Base-by-base conservation (phyloP, 2,329 filamentous ascomycete species). In the Dothideomycetes sp. region DNA sequence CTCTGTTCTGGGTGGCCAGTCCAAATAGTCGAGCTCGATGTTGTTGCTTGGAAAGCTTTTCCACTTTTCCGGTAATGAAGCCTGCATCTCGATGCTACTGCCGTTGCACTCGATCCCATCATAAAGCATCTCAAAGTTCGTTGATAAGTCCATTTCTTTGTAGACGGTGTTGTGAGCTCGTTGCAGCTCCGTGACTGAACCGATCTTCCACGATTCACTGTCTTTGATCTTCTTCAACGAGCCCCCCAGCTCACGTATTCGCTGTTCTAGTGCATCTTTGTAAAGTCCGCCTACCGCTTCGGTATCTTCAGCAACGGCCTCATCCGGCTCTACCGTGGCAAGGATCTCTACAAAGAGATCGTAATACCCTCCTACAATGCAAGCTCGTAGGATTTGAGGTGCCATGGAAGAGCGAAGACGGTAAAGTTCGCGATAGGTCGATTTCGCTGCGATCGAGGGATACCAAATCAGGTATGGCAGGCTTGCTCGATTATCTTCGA, bases 381-480 rank as follows among this genome's bases (percentile, higher is more conserved):
- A 48, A 5, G 49, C 40, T 11, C 41, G 41, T 3, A 46, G 4
- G 18, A 49, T 40, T 14, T 46, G 40, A 3, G 41, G 43, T n/a
- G 36, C 27, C 45, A 49, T 51, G 4, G 31, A 14, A 9, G 47
- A 46, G 3, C 22, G 31, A 8, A 38, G 22, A 31, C 41, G 14
- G 2, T 37, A 34, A 3, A 51, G 33, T 12, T 41, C 34, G 8
- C 24, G 22, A 32, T 49, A 51, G 4, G 47, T 47, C 1, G 34
- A 30, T 14, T 12, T 11, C 5, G 14, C 15, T 4, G 49, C 47
- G n/a, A 43, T 17, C 2, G 38, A 36, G 3, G 47, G 47, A 16
- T 44, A 51, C 47, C 49, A 51, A 16, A 51, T 49, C 10, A 44
- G 34, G 41, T 49, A 51, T 9, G 47, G 47, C 3, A 27, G 15